Conservation (phyloP, 202 grass and related monocot genomes). For the Carex sylvatica region DNA sequence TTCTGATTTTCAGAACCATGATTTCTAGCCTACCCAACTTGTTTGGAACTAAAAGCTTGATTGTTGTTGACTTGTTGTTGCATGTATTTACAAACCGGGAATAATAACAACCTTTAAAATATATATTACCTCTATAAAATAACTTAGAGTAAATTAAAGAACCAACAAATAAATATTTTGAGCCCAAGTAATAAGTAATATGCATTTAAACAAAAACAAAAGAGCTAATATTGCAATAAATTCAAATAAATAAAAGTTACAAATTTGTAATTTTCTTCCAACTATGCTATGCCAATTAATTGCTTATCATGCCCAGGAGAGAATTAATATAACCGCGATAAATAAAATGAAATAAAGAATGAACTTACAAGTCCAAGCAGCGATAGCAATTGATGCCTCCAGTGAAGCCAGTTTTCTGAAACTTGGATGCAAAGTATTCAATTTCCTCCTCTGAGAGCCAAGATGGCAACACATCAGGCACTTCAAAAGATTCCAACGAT, state of each 20-base stretch:
- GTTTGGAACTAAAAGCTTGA: too few species aligned
- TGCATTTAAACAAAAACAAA: not conserved
- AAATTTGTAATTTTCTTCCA: not conserved
- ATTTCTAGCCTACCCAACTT: too few species aligned
- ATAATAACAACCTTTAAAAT: too few species aligned
- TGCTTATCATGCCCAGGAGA: not conserved
- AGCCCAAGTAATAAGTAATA: too few species aligned
- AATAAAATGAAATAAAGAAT: not conserved
- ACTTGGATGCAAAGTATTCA: constrained; percentile 3
- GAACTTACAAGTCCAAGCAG: constrained; percentile 1
- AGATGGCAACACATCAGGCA: not conserved
- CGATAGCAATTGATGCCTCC: constrained; percentile 1
- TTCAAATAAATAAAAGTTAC: not conserved
- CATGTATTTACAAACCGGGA: too few species aligned
- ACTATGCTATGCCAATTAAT: not conserved
- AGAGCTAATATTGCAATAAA: not conserved
- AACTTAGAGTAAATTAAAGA: too few species aligned
- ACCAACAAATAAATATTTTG: too few species aligned
- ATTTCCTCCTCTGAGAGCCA: not conserved
- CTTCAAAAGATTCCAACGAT: not conserved
- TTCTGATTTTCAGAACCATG: too few species aligned
- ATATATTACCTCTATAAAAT: too few species aligned
- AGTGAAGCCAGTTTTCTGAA: constrained; percentile 4
- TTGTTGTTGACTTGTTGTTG: too few species aligned
- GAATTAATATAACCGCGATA: not conserved